Conservation (phyloP, 345 rosid genomes). For the Orychophragmus violaceus region DNA sequence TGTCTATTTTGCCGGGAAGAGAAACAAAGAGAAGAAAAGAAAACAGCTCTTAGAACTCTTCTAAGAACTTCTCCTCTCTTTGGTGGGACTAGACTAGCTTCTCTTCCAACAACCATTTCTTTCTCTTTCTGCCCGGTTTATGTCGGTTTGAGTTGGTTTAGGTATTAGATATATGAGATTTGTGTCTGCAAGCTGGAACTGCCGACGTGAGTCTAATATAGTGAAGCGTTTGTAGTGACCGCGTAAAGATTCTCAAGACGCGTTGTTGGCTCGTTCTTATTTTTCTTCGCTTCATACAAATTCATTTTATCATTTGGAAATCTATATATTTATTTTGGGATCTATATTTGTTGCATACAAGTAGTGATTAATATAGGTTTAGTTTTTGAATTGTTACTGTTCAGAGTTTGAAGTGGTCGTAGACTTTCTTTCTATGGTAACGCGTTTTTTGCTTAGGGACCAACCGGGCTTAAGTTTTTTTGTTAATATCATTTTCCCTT, state of each 20-base stretch:
- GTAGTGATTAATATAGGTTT: neutral
- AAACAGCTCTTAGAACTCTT: conserved; percentile 20
- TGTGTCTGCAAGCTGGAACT: conserved; percentile 25
- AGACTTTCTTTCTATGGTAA: conserved; percentile 13
- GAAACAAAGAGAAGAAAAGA: conserved; percentile 25
- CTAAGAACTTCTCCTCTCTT: conserved; percentile 43
- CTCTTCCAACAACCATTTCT: conserved; percentile 13
- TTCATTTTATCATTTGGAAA: neutral
- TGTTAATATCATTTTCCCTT: neutral
- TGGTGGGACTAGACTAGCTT: conserved; percentile 44
- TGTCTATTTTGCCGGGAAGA: neutral
- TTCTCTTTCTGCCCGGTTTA: conserved; percentile 10
- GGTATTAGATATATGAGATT: neutral
- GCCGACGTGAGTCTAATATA: conserved; percentile 31
- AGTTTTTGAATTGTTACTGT: conserved; percentile 10
- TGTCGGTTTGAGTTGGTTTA: conserved; percentile 5
- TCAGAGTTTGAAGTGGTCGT: conserved; percentile 29
- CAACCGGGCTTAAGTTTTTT: neutral
- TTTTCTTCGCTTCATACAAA: neutral
- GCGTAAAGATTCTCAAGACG: conserved; percentile 24
- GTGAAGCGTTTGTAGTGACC: conserved; percentile 5
- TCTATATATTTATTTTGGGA: neutral
- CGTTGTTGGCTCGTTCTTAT: conserved; percentile 28
- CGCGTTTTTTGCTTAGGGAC: conserved; percentile 19
- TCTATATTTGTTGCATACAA: neutral